Evolutionary conservation across 2,329 filamentous ascomycete species (phyloP).

Genomic region (Phaeomoniella chlamydospora): DNA sequence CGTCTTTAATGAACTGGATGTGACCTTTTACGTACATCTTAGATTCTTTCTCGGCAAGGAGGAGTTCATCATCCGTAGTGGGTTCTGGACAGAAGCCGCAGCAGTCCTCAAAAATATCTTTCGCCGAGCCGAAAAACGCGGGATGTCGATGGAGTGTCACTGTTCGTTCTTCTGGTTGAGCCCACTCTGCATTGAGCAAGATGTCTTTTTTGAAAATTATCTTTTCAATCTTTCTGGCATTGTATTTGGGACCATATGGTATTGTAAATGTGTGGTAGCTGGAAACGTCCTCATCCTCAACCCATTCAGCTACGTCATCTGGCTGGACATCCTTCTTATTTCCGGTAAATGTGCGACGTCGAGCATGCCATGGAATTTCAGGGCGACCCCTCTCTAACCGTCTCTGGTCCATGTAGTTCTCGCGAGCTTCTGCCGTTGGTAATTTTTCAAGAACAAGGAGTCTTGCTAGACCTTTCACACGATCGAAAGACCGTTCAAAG

Average conservation of each 20-base stretch:
- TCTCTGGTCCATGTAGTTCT: constrained; percentile 55
- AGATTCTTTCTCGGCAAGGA: constrained; percentile 54
- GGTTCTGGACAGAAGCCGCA: constrained; percentile 65
- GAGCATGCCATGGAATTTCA: constrained; percentile 22
- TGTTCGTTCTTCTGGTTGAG: constrained; percentile 57
- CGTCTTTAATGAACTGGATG: constrained; percentile 61
- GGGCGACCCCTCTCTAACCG: constrained; percentile 61
- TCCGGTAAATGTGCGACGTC: constrained; percentile 33
- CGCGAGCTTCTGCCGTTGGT: constrained; percentile 53
- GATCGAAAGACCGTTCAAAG: constrained; percentile 64
- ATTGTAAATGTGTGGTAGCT: constrained; percentile 59
- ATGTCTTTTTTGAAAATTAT: constrained; percentile 70
- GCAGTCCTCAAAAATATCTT: constrained; percentile 66
- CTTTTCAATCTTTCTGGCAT: constrained; percentile 53
- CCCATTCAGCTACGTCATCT: constrained; percentile 75
- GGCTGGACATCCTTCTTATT: constrained; percentile 67
- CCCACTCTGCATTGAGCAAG: constrained; percentile 78
- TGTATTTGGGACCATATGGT: constrained; percentile 21
- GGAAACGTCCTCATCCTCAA: constrained; percentile 59
- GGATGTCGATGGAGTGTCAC: constrained; percentile 73
- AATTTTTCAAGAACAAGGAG: constrained; percentile 68
- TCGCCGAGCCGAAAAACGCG: constrained; percentile 64
- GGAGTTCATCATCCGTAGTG: constrained; percentile 54
- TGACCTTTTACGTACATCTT: constrained; percentile 65
- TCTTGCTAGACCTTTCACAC: constrained; percentile 63